Evolutionary conservation across 805 yeast genomes (phyloP).

Genomic region (Brettanomyces naardenensis): DNA sequence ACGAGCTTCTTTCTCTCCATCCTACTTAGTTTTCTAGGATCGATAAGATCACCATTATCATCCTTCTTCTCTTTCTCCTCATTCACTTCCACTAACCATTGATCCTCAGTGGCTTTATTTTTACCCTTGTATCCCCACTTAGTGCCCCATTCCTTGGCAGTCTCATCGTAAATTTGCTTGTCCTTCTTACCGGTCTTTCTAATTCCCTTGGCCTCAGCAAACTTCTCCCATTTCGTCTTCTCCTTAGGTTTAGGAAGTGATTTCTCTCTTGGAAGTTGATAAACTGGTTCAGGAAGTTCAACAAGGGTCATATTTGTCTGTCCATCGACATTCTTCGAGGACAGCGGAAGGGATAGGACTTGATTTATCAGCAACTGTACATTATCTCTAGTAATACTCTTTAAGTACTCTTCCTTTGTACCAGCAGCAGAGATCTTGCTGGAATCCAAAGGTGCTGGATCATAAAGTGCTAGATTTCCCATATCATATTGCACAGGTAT

Average conservation of each 20-base stretch:
- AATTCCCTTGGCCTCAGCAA: constrained; percentile 94
- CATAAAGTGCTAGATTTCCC: constrained; percentile 87
- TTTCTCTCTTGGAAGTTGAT: constrained; percentile 89
- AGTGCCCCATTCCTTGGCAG: constrained; percentile 88
- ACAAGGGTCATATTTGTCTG: constrained; percentile 77
- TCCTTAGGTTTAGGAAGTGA: constrained; percentile 89
- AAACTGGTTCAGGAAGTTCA: constrained; percentile 74
- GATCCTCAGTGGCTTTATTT: constrained; percentile 78
- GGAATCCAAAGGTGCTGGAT: constrained; percentile 76
- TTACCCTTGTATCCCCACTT: constrained; percentile 97
- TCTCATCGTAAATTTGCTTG: constrained; percentile 85
- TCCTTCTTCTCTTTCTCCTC: constrained; percentile 52
- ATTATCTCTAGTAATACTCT: constrained; percentile 75
- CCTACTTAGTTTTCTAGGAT: constrained; percentile 79
- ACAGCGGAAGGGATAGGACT: constrained; percentile 80
- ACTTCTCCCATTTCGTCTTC: constrained; percentile 92
- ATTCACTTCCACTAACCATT: constrained; percentile 94
- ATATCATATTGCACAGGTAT: constrained; percentile 86
- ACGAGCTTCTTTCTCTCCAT: constrained; percentile 77
- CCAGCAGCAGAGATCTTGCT: constrained; percentile 44
- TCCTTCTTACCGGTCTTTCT: constrained; percentile 84
- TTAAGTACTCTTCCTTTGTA: constrained; percentile 56
- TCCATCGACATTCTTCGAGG: constrained; percentile 40
- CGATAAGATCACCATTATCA: constrained; percentile 58
- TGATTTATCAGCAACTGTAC: constrained; percentile 89